A percentile compares a stretch with the other conserved stretches of the same genome.
Conservation (phyloP, 1,139 yeast species). For the Saccharomyces pastorianus region DNA sequence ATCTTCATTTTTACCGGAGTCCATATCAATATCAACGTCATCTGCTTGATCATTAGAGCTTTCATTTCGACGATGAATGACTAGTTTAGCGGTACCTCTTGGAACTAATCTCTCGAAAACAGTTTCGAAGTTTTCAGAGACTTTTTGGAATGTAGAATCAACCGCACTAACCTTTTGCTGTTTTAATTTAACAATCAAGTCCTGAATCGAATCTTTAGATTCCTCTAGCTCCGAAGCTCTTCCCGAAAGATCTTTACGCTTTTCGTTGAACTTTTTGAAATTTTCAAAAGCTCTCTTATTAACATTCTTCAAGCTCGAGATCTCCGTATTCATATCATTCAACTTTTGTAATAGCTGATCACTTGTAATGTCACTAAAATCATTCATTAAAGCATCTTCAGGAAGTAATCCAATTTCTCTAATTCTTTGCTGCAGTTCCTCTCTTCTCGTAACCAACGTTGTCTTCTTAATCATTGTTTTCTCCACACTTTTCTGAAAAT, state of each 20-base stretch:
- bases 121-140: slow-evolving; percentile 62
- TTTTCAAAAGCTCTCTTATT: slow-evolving; percentile 91
- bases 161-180: slow-evolving; percentile 80
- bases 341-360: slow-evolving; percentile 50
- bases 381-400: slow-evolving; percentile 62
- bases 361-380: slow-evolving; percentile 39
- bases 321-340: slow-evolving; percentile 48
- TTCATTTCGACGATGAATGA: slow-evolving; percentile 40
- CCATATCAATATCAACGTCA: slow-evolving; percentile 5
- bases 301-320: slow-evolving; percentile 64
- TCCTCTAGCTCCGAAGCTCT: slow-evolving; percentile 64
- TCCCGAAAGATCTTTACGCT: slow-evolving; percentile 54
- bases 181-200: slow-evolving; percentile 62
- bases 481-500: slow-evolving; percentile 58
- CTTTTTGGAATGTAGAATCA: slow-evolving; percentile 65
- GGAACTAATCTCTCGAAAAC: slow-evolving; percentile 81
- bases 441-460: slow-evolving; percentile 52
- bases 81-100: slow-evolving; percentile 64
- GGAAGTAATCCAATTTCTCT: slow-evolving; percentile 82
- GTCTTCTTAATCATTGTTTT: slow-evolving; percentile 58
- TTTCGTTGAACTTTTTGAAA: slow-evolving; percentile 62
- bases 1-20: slow-evolving; percentile 18
- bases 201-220: slow-evolving; percentile 67
- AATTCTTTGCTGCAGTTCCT: slow-evolving; percentile 64
- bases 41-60: slow-evolving; percentile 8